Base-by-base conservation (phyloP, 2,329 filamentous ascomycete species). In the Penicillium sp. region DNA sequence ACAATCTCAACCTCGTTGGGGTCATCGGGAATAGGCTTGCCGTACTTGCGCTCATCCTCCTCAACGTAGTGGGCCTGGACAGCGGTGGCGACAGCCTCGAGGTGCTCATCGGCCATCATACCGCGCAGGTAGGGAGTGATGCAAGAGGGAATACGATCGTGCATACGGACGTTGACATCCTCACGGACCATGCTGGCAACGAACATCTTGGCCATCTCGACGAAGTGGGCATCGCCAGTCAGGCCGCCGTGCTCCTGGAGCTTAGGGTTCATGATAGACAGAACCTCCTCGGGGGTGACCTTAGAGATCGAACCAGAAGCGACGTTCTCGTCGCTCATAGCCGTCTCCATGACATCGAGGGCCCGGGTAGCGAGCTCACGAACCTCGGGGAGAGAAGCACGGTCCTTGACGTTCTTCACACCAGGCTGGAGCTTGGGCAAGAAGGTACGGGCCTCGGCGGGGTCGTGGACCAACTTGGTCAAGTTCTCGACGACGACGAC, bases 401-500 rank as follows among this genome's bases (percentile, higher is more conserved):
- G 87, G 66, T 96, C 88, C 65, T 88, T 86, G 57, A 99, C 93
- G 54, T 83, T 85, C 81, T 97, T 92, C 47, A 99, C 90, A 85
- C 95, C 95, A 44, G 95, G 95, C 71, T 91, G 90, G 52, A 99
- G 83, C 78, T 96, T 97, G 51, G 95, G 95, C 72, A 99, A 79
- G 83, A 99, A 99, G 55, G 91, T 91, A 64, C 95, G 86, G 33
- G 95, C 95, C 80, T 99, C 95, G 59, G 96, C 87, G 14, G 95
- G 95, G 74, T 91, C 93, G 76, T 99, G 95, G 27, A 99, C 95
- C 31, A 99, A 87, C 81, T 96, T 98, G 60, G 95, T 99, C 80
- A 99, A 81, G 79, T 99, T 99, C 80, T 99, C 95, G 21, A 95
- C 90, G 51, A 99, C 96, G 54, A 99, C 92, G 29, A 96, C 92